phyloP scores from a whole-genome alignment of 2,329 filamentous ascomycete genomes.

The Cladophialophora bantiana region DNA sequence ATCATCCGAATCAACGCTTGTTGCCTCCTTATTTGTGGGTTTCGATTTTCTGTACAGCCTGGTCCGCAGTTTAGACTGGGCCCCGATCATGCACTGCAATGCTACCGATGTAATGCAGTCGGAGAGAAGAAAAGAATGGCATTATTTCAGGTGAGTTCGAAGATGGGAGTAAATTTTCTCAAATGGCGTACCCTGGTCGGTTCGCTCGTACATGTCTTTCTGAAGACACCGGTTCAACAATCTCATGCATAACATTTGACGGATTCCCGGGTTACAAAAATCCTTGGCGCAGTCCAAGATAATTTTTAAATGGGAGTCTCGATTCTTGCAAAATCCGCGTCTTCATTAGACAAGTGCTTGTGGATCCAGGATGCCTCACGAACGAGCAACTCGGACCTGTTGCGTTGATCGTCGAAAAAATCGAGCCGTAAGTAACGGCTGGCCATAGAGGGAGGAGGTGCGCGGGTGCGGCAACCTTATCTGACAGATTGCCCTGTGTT shows the following conservation, averaged over 20 bases:
- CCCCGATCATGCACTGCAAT: not conserved
- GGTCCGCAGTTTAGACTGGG: not conserved
- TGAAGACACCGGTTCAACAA: not conserved
- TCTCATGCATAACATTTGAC: not conserved
- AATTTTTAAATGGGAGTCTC: too few relatives aligned
- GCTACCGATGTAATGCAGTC: not conserved
- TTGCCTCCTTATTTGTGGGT: not conserved
- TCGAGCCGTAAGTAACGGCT: too few relatives aligned
- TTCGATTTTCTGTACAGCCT: not conserved
- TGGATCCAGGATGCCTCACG: not conserved
- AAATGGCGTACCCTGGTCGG: not conserved
- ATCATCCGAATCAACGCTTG: not conserved
- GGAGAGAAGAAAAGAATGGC: not conserved
- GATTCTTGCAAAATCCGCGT: not conserved
- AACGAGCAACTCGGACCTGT: not conserved
- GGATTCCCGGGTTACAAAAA: not conserved
- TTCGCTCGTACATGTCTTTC: not conserved
- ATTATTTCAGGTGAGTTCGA: not conserved
- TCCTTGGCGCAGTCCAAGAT: too few relatives aligned
- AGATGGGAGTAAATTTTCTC: not conserved
- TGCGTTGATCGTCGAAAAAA: not conserved
- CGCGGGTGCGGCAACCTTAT: too few relatives aligned
- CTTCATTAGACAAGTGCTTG: not conserved
- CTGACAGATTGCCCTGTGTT: too few relatives aligned
- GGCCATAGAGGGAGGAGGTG: too few relatives aligned